Conservation (phyloP, 1,139 yeast genomes). For the Komagataea norvegica region DNA sequence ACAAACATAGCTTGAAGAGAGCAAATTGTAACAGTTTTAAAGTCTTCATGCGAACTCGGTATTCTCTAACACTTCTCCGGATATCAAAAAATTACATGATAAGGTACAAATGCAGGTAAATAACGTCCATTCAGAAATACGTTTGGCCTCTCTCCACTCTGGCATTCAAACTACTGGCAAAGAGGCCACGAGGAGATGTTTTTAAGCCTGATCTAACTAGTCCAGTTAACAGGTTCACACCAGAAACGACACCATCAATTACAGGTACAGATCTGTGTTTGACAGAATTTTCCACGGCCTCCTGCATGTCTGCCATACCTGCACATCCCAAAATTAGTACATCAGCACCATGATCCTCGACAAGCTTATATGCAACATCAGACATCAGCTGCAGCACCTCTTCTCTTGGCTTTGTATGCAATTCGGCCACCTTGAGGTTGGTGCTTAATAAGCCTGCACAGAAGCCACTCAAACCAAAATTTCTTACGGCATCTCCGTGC, state of each 20-base stretch:
- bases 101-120: too few species aligned
- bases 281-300: constrained; percentile 29
- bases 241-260: constrained; percentile 22
- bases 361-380: constrained; percentile 25
- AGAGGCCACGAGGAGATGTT: constrained; percentile 18
- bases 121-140: constrained; percentile 10
- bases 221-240: constrained; percentile 20
- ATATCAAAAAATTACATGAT: too few species aligned
- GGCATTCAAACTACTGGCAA: constrained; percentile 18
- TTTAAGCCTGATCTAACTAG: constrained; percentile 19
- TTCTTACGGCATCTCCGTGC: constrained; percentile 26
- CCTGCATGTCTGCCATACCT: constrained; percentile 34
- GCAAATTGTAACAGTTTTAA: not conserved
- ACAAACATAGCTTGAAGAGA: constrained; percentile 1
- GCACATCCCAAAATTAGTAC: constrained; percentile 32
- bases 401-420: constrained; percentile 30
- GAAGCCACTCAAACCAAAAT: constrained; percentile 27
- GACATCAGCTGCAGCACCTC: constrained; percentile 29
- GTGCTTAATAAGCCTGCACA: constrained; percentile 34
- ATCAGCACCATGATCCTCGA: constrained; percentile 30
- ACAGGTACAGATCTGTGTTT: constrained; percentile 17
- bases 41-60: too few species aligned
- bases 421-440: constrained; percentile 30
- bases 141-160: constrained; percentile 19
- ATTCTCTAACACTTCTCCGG: constrained; percentile 2